Base-by-base conservation (phyloP, 1,284 basidiomycete genomes). In the Termitomyces sp. region DNA sequence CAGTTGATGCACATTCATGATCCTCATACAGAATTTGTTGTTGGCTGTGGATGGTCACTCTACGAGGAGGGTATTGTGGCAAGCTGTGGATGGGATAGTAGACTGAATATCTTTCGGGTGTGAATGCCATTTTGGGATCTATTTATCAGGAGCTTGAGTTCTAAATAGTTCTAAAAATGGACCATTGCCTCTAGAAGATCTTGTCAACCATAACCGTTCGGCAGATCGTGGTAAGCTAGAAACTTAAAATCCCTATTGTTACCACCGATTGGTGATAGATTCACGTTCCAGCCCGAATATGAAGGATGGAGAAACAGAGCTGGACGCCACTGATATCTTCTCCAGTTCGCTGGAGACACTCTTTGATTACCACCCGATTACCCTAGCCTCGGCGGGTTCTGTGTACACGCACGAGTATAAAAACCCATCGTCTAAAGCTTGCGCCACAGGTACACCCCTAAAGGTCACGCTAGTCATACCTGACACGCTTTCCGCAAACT, bases 11-110 rank as follows among this genome's bases (percentile, higher is more conserved):
- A 84, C 57, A 83, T 93, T 33, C 89, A 96, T 65, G 86, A 92
- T 67, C 75, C 82, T 6, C 96, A 99, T 68, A 94, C 92, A 2
- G 96, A 98, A 72, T 99, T 99, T 69, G 93, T 96, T 17, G 90
- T 92, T 46, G 94, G 92, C 0, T 86, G 92, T 60, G 81, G 81
- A 19, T 99, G 96, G 96, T 90, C 89, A 15, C 65, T 91, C 62
- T 96, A 90, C 61, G 90, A 96, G 53, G 85, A 90, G 61, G 90
- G 90, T 1, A 66, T 94, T 15, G 65, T 98, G 51, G 94, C 92
- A 19, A 94, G 85, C 60, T 94, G 90, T 65, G 85, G 90, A 49
- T 98, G 94, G 95, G 94, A 98, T 63, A 83, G 86, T 62, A 82
- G 85, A 70, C 72, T 95, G 49, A 86, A 90, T 70, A 74, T 96